Base-by-base conservation (phyloP, 148 eudicot genomes). In the Suaeda aralocaspica region DNA sequence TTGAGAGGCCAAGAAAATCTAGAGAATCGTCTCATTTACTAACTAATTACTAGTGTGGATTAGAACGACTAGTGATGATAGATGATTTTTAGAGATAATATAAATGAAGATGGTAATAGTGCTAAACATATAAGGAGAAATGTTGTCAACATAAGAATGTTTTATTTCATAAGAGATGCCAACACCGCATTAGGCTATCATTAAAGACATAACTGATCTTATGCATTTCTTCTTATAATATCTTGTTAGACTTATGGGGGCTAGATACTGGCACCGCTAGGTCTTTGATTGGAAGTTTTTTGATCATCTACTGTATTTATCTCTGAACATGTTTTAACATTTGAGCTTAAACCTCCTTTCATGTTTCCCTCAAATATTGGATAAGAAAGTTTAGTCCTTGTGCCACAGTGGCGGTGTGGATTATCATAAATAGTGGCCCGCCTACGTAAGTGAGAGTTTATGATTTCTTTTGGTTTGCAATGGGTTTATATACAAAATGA, bases 151-250 rank as follows among this genome's bases (percentile, higher is more conserved):
- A 63, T 31, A 51, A 55, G 30, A 45, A 70, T 76, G 79, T 52
- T 13, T 45, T 8, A 51, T 76, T 70, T 55, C 46, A 56, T 41
- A 30, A 62, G 3, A 69, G 14, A 70, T 22, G 65, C 50, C 66
- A 75, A 76, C 79, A 70, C 10, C 49, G 65, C 79, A 70, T 70
- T 70, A 31, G 33, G 59, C n/a, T 22, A 25, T 44, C 55, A 36
- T 21, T 18, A 18, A 19, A 21, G 61, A 36, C 41, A 3, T 36
- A 36, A 4, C 4, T 36, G n/a, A 36, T 36, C 5, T n/a, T n/a
- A 73, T 73, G 72, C 45, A 30, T 15, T 10, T 36, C 45, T 45
- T 49, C 25, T 36, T 60, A 3, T 34, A 57, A 21, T 28, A 31
- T 12, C 30, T 9, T 31, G 46, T 14, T 24, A 14, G 45, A 36